Percentiles rank a stretch among this genome's conserved stretches.
Conservation (phyloP, 306 rosid species). For the Gastrolobium villosum region DNA sequence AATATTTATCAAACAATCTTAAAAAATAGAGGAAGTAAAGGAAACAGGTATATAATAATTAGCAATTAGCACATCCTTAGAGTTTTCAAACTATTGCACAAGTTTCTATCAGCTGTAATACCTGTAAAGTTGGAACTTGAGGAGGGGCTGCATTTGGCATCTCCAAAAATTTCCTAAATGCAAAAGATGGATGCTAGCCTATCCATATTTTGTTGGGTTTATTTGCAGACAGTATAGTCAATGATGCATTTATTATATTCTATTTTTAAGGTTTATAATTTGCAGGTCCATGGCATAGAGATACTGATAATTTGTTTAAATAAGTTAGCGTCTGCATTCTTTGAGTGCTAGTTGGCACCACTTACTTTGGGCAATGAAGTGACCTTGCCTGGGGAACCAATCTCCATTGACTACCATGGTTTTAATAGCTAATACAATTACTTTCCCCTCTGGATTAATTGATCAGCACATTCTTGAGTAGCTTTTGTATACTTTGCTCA, state of each 20-base stretch:
- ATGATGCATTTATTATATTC: slow-evolving; percentile 10
- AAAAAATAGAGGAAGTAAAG: slow-evolving; percentile 6
- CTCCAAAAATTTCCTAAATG: slow-evolving; percentile 31
- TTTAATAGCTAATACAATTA: slow-evolving; percentile 26
- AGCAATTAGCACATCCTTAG: slow-evolving; percentile 5
- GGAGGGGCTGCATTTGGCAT: slow-evolving; percentile 38
- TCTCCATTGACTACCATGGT: slow-evolving; percentile 26
- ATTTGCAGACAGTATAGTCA: slow-evolving; percentile 1
- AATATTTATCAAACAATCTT: slow-evolving; percentile 33
- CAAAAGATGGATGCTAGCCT: slow-evolving; percentile 40
- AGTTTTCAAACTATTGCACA: slow-evolving; percentile 31
- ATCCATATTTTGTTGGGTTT: slow-evolving; percentile 36
- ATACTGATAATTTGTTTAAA: slow-evolving; percentile 7
- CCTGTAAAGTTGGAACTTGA: slow-evolving; percentile 26
- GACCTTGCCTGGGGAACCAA: slow-evolving; percentile 19
- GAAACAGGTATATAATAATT: slow-evolving; percentile 21
- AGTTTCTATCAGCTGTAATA: not conserved
- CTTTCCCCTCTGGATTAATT: slow-evolving; percentile 15
- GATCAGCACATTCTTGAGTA: slow-evolving; percentile 25
- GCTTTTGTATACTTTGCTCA: slow-evolving; percentile 6
- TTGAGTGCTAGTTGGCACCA: slow-evolving; percentile 27
- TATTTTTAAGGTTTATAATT: slow-evolving; percentile 29
- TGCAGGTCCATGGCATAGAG: not conserved
- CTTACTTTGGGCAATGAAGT: slow-evolving; percentile 29
- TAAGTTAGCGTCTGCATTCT: slow-evolving; percentile 27